Conservation (phyloP, 805 yeast species). For the Yamadazyma akitaensis region DNA sequence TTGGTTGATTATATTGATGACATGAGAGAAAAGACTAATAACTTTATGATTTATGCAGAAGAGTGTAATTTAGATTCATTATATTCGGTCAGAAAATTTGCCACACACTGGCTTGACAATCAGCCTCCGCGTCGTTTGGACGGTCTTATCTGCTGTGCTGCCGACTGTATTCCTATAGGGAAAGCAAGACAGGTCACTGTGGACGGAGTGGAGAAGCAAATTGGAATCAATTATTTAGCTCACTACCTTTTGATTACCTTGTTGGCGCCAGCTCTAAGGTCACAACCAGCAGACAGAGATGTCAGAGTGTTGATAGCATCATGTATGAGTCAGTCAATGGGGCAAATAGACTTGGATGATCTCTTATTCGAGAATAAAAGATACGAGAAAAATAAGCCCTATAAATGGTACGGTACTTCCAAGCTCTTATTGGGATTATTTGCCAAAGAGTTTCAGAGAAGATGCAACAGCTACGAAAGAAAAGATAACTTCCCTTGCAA, state of each 20-base stretch:
- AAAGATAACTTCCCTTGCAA: constrained; percentile 71
- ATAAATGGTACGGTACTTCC: constrained; percentile 77
- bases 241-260: constrained; percentile 79
- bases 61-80: constrained; percentile 76
- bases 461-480: constrained; percentile 55
- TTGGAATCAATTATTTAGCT: constrained; percentile 77
- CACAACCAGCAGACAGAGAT: constrained; percentile 93
- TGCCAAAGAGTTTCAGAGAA: constrained; percentile 74
- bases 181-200: constrained; percentile 57
- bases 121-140: constrained; percentile 88
- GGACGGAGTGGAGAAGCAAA: constrained; percentile 86
- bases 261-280: constrained; percentile 76
- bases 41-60: constrained; percentile 84
- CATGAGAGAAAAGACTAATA: constrained; percentile 64
- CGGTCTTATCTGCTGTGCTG: constrained; percentile 86
- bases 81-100: constrained; percentile 78
- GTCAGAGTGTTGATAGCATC: constrained; percentile 78
- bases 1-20: constrained; percentile 75
- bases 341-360: constrained; percentile 58
- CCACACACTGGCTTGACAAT: constrained; percentile 91
- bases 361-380: constrained; percentile 57
- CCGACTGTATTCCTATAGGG: constrained; percentile 72
- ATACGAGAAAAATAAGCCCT: constrained; percentile 63
- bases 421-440: constrained; percentile 73
- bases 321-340: constrained; percentile 77